phyloP scores from a whole-genome alignment of 768 basidiomycete genomes.

The Phylloporus sp. region DNA sequence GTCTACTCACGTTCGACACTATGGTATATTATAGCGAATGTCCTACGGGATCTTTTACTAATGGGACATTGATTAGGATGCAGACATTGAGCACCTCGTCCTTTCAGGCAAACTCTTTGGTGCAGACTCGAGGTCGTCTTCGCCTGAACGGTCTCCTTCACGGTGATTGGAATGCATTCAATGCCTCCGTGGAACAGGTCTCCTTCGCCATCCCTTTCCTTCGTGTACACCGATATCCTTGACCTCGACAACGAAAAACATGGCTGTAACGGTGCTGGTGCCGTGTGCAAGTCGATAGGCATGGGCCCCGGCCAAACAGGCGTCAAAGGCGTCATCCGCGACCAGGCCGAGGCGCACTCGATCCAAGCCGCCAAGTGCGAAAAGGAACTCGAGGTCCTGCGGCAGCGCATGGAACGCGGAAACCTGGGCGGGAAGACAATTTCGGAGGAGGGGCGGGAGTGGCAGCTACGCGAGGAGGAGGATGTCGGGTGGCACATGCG shows the following conservation, averaged over 20 bases:
- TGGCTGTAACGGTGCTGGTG: conserved; percentile 41
- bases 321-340: conserved; percentile 85
- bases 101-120: conserved; percentile 77
- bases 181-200: too few relatives aligned
- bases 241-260: conserved; percentile 49
- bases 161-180: too few relatives aligned
- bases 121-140: conserved; percentile 48
- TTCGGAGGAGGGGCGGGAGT: conserved; percentile 71
- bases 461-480: conserved; percentile 38
- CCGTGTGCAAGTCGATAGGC: conserved; percentile 58
- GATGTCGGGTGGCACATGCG: conserved; percentile 13
- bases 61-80: conserved; percentile 24
- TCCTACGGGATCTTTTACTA: not conserved
- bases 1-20: too few relatives aligned
- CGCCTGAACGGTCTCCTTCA: conserved; percentile 64
- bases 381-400: conserved; percentile 50
- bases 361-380: conserved; percentile 50
- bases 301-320: conserved; percentile 86
- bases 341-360: conserved; percentile 64
- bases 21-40: too few relatives aligned
- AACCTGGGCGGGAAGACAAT: conserved; percentile 68
- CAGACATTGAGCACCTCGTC: conserved; percentile 65
- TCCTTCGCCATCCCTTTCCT: too few relatives aligned
- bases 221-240: conserved; percentile 18
- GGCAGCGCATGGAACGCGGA: conserved; percentile 58